Conservation (phyloP, 805 yeast species). For the Wickerhamiella spandovensis region DNA sequence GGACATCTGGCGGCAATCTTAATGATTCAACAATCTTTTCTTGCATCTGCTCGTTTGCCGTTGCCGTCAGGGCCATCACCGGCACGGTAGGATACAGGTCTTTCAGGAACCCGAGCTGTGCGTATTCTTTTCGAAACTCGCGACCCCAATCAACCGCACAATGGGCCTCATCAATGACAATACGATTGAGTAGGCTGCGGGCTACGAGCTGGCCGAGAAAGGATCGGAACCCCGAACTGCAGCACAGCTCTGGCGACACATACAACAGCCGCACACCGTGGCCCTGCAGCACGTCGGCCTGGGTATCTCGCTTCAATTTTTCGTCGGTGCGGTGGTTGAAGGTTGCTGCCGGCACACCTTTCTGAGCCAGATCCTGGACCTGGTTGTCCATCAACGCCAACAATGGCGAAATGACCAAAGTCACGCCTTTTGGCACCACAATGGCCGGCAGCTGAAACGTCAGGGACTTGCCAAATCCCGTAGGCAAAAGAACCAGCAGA, state of each 20-base stretch:
- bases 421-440: constrained; percentile 48
- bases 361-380: constrained; percentile 56
- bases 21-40: constrained; percentile 52
- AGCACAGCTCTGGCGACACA: constrained; percentile 69
- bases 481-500: constrained; percentile 91
- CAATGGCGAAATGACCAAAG: constrained; percentile 83
- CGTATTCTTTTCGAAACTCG: constrained; percentile 92
- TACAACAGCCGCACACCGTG: constrained; percentile 71
- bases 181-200: constrained; percentile 53
- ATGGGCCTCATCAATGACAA: constrained; percentile 95
- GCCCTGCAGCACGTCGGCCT: constrained; percentile 50
- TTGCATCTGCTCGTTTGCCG: constrained; percentile 48
- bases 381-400: constrained; percentile 96
- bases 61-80: constrained; percentile 90
- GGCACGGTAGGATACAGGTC: constrained; percentile 65
- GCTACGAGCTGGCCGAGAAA: constrained; percentile 46
- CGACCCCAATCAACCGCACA: constrained; percentile 99
- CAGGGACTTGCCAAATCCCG: constrained; percentile 95
- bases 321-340: constrained; percentile 61
- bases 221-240: constrained; percentile 44
- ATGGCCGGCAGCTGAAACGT: constrained; percentile 93
- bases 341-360: constrained; percentile 68
- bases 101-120: constrained; percentile 62
- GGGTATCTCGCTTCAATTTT: constrained; percentile 45
- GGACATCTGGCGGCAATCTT: constrained; percentile 48